Base-by-base conservation (phyloP, 2,329 filamentous ascomycete species). In the Claviceps sp. region DNA sequence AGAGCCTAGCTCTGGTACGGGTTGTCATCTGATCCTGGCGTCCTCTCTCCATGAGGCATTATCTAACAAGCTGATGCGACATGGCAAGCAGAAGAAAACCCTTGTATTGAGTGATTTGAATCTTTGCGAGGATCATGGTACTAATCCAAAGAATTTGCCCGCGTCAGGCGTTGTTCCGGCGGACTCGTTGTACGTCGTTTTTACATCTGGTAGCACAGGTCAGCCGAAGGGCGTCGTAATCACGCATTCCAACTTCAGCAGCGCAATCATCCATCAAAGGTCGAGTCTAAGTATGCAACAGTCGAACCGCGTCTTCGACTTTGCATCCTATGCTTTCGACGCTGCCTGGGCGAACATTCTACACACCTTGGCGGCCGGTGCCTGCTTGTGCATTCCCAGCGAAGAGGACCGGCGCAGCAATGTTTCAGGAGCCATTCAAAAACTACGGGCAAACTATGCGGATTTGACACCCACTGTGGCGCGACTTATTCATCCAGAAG, bases 291-390 rank as follows among this genome's bases (percentile, higher is more conserved):
- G 16, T 18, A 57, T 54, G 14, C 53, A 51, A n/a, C 55, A 53
- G 34, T 54, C 54, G 8, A 53, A 54, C 3, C 57, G 70, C 13
- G 70, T 72, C 44, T 70, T 57, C 3, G 49, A 61, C 2, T 57
- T 57, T 30, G 14, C 55, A 7, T 46, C 52, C 3, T 55, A 54
- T 30, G 26, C 26, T 30, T 30, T 30, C 8, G 26, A 30, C 26
- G 26, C 26, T 4, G 26, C 26, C 26, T 30, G 26, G 26, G 8
- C 8, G 26, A 30, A 30, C 2, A 30, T 30, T 30, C 26, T 30
- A 30, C 26, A 30, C 26, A 30, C 26, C 8, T 30, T 30, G 26
- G 26, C 26, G 26, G 26, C 26, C 26, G 26, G 26, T 9, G 26
- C 26, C 8, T 30, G 26, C 26, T 30, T 30, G 8, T 30, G 26